phyloP scores from a whole-genome alignment of 177 flowering plant genomes.

The Vitis hybrid region DNA sequence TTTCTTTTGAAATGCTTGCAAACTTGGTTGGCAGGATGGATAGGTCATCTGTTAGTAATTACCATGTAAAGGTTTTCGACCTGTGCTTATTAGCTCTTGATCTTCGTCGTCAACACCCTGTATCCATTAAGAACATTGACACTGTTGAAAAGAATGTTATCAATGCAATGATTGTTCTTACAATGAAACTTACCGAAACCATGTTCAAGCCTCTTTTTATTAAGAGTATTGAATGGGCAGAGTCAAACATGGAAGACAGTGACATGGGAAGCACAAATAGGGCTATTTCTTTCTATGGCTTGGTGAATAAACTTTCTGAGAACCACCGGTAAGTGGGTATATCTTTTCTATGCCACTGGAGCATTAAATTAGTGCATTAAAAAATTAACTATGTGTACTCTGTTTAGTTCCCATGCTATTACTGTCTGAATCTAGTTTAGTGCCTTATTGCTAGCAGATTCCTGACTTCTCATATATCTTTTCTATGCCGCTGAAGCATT shows the following conservation, averaged over 20 bases:
- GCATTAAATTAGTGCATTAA: too few relatives aligned
- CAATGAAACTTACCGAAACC: conserved; percentile 83
- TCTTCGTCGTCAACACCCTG: conserved; percentile 69
- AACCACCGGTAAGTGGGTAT: conserved; percentile 61
- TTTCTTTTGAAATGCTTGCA: conserved; percentile 66
- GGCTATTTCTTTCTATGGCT: conserved; percentile 67
- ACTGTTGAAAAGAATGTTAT: conserved; percentile 64
- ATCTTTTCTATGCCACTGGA: not conserved
- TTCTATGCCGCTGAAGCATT: too few relatives aligned
- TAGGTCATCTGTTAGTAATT: conserved; percentile 52
- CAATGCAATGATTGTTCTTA: conserved; percentile 54
- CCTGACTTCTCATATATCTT: too few relatives aligned
- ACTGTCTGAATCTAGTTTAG: too few relatives aligned
- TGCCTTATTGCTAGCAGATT: too few relatives aligned
- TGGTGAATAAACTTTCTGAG: conserved; percentile 72
- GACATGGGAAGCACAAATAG: conserved; percentile 35
- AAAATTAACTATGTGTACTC: too few relatives aligned
- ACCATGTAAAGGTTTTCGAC: conserved; percentile 66
- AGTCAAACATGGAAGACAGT: conserved; percentile 44
- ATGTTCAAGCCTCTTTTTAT: conserved; percentile 90
- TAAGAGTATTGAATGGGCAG: conserved; percentile 85
- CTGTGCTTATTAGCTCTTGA: conserved; percentile 81
- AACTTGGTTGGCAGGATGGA: conserved; percentile 59
- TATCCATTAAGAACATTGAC: conserved; percentile 50
- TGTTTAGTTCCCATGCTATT: too few relatives aligned